These are phyloP conservation scores for Fusarium sp. DNA, from an alignment of 2,329 filamentous ascomycete genomes.

Conservation along the genomic window DNA sequence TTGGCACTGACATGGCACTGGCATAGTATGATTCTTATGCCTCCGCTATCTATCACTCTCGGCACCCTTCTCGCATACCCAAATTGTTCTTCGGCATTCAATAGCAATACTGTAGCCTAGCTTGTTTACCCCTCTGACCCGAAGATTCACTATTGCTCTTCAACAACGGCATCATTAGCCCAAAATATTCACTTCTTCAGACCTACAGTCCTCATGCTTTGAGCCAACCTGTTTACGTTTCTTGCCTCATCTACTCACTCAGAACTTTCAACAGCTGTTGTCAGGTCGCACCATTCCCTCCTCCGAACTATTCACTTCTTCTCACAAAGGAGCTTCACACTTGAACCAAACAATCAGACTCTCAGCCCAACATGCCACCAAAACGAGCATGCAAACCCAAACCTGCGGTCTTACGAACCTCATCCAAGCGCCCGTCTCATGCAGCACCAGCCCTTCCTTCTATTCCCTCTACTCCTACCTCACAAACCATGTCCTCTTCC, in stretches of 20 bases:
- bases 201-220: background rate
- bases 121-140: no score
- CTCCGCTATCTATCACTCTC: no score
- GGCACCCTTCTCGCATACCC: no score
- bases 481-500: constrained; percentile 11
- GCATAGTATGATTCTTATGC: background rate
- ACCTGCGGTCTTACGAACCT: background rate
- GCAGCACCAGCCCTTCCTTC: background rate
- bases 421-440: background rate
- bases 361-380: background rate
- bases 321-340: background rate
- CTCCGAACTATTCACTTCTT: background rate
- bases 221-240: background rate
- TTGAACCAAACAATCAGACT: background rate
- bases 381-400: background rate
- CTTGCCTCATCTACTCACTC: background rate
- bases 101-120: background rate
- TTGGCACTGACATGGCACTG: constrained; percentile 28
- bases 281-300: no score
- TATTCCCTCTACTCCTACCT: constrained; percentile 7
- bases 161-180: background rate
- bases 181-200: background rate
- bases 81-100: background rate
- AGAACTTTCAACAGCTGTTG: background rate
- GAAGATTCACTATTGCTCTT: background rate